A percentile compares a stretch with the other conserved stretches of the same genome.
These are phyloP conservation scores for Heterobasidion irregulare DNA, from an alignment of 1,284 basidiomycete species.

Conservation along the genomic window DNA sequence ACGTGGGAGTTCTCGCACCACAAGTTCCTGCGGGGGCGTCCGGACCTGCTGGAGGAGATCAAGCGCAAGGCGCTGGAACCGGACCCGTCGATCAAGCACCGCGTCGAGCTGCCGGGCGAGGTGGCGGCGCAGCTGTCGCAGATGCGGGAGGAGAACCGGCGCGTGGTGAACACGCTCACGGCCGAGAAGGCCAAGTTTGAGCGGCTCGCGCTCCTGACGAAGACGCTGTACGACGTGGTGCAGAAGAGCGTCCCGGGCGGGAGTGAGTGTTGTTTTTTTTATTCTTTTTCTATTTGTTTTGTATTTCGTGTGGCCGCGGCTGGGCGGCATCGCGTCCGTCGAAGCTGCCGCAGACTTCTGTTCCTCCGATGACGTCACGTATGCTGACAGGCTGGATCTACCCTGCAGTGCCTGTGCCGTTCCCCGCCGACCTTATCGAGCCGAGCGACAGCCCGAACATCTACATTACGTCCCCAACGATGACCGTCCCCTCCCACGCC, in stretches of 20 bases:
- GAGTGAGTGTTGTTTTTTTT: slow-evolving; percentile 25
- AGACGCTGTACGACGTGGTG: slow-evolving; percentile 50
- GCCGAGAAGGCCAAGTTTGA: slow-evolving; percentile 39
- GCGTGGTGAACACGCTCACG: slow-evolving; percentile 42
- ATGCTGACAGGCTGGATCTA: background rate
- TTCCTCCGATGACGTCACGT: background rate
- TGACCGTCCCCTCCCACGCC: slow-evolving; percentile 25
- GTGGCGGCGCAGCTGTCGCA: slow-evolving; percentile 59
- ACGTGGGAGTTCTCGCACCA: slow-evolving; percentile 87
- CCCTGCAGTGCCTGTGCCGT: slow-evolving; percentile 44
- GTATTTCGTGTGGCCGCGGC: background rate
- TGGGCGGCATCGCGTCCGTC: no score
- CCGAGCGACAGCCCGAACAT: slow-evolving; percentile 50
- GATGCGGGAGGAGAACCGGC: slow-evolving; percentile 62
- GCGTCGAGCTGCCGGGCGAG: slow-evolving; percentile 73
- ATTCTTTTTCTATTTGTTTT: background rate
- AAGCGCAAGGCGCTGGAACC: slow-evolving; percentile 79
- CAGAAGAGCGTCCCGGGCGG: slow-evolving; percentile 42
- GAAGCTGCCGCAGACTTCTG: no score
- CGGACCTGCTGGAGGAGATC: slow-evolving; percentile 79
- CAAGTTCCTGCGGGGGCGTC: slow-evolving; percentile 77
- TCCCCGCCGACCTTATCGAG: slow-evolving; percentile 56
- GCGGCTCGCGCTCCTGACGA: slow-evolving; percentile 27
- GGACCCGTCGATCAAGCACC: slow-evolving; percentile 54
- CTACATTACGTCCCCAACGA: slow-evolving; percentile 57